Conservation (phyloP, 257 asterid genomes). For the Handroanthus guayacan region DNA sequence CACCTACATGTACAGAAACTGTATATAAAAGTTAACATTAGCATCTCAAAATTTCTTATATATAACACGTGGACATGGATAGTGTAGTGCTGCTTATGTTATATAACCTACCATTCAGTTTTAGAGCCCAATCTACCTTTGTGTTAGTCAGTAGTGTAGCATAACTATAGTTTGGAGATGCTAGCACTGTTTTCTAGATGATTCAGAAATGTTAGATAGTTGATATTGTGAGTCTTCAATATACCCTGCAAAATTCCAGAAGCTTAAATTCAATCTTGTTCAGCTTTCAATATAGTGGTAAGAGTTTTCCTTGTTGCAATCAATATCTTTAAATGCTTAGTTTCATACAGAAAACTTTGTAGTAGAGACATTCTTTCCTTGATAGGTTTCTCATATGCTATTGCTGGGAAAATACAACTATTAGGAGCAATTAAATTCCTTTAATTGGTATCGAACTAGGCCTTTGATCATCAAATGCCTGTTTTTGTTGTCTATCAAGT, state of each 20-base stretch:
- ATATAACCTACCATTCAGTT: conserved; percentile 32
- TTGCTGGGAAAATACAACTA: not conserved
- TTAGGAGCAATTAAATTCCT: not conserved
- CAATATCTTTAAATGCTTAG: conserved; percentile 24
- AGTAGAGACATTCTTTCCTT: conserved; percentile 2
- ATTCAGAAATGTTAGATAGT: conserved; percentile 11
- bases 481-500: conserved; percentile 3
- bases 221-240: not conserved
- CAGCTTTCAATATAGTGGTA: conserved; percentile 20
- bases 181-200: not conserved
- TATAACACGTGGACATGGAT: conserved; percentile 20
- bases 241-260: conserved; percentile 4
- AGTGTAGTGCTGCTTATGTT: conserved; percentile 27
- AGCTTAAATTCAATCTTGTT: conserved; percentile 26
- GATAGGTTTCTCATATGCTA: not conserved
- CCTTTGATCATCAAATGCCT: not conserved
- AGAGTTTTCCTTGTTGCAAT: not conserved
- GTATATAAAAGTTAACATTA: conserved; percentile 41
- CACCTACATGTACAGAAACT: conserved; percentile 52
- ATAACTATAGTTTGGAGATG: conserved; percentile 21
- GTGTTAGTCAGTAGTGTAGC: conserved; percentile 32
- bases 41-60: conserved; percentile 37
- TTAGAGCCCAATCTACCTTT: conserved; percentile 27
- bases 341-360: conserved; percentile 23
- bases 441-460: not conserved